Evolutionary conservation across 169 alveolate genomes (phyloP), one percentile per base, ranked within the genome.

Genomic region (Plasmodium cynomolgi): DNA sequence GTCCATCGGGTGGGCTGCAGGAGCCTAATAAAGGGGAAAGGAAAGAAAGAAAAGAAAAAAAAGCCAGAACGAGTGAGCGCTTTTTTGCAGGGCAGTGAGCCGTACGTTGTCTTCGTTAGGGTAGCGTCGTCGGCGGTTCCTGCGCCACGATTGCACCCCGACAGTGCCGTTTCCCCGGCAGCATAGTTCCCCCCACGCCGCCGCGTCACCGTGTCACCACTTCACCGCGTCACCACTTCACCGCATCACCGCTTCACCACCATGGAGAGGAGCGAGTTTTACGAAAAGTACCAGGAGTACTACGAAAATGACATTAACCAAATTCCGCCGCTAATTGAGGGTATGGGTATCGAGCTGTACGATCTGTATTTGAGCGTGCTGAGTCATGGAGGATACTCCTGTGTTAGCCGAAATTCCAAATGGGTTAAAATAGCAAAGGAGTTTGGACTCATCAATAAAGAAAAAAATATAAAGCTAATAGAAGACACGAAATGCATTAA

Each of bases 341-440:
- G 84, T 0, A 26, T 72, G 31, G 74, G 56, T n/a, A 91, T 91
- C 26, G 91, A 71, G 62, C 41, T 91, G 77, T 82, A 91, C 71
- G 95, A 91, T 50, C 39, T 91, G 68, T 91, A 91, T 72, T 41
- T 73, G 41, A 81, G 95, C 56, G 95, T 91, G 13, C 33, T 81
- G 26, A 91, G 58, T 13, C 95, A 91, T 91, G 95, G 95, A 1
- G 95, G 95, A 0, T 91, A 91, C 56, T 81, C 95, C 6, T 91
- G 92, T 50, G 95, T 91, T 3, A 91, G 95, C 31, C 62, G 95
- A 73, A 91, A 91, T 39, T 82, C 95, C 7, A 91, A 91, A 13
- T 91, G 95, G 95, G n/a, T 91, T 33, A 91, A 91, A 39, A 91
- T 91, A 44, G 95, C 85, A 23, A 91, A 81, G 23, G 95, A 91